Base-by-base conservation (phyloP, 2,329 filamentous ascomycete species). In the Claviceps pusilla region DNA sequence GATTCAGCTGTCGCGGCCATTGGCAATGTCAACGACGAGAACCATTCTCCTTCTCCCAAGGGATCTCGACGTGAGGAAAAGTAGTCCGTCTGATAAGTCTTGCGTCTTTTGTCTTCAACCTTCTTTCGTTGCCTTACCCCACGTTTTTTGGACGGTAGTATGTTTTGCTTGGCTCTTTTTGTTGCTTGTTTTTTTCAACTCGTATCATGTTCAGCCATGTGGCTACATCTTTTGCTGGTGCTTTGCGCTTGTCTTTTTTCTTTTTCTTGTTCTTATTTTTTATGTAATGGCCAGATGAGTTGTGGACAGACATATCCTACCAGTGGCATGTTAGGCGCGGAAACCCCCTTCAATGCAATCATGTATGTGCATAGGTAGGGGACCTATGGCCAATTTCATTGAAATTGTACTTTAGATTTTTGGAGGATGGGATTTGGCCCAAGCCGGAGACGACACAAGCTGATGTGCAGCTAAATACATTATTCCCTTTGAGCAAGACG, bases 1-100 rank as follows among this genome's bases (percentile, higher is more conserved):
- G 75, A 79, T 57, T 71, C 72, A 54, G 71, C 70, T 52, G 66
- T 70, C 54, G 71, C 69, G 52, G 56, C 55, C 54, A 54, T 53
- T 51, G 56, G 54, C 56, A 56, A 55, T 56, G 62, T 69, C 54
- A 70, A 70, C 58, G 75, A 72, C 62, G 69, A 72, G 59, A 68
- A 73, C 58, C 74, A 73, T 31, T 79, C 77, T 47, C 76, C 77
- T 31, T 64, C 68, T 14, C 62, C 65, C 55, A 76, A 76, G 60
- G 66, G 68, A 61, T 72, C 73, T 57, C 64, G 43, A 39, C 66
- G 67, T 59, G 65, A 64, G 56, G 63, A 64, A 33, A 53, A 54
- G 33, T 55, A 64, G 56, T 64, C 58, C 58, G 3, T 37, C 14
- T 7, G n/a, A 35, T 46, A 37, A 16, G 37, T 55, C 42, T 29